These are phyloP conservation scores for Ceratobasidium sp. DNA, from an alignment of 1,284 basidiomycete genomes.

Conservation along the genomic window DNA sequence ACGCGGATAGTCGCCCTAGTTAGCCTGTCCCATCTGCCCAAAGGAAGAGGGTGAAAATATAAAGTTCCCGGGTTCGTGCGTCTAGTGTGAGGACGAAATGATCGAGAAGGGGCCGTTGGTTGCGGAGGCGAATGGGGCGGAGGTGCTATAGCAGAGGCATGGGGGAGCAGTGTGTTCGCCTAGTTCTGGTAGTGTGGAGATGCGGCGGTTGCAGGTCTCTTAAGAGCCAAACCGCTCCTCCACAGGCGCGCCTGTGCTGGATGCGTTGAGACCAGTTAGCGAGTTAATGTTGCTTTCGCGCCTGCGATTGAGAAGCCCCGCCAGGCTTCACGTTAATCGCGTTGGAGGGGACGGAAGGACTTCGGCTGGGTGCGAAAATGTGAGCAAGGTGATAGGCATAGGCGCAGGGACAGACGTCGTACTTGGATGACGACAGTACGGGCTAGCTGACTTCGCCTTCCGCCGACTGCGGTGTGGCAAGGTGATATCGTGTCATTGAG, in stretches of 20 bases:
- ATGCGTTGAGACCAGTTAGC: neutral
- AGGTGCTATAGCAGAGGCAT: neutral
- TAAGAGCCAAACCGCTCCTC: neutral
- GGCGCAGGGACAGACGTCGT: neutral
- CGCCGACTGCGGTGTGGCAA: no score
- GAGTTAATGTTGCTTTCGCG: no score
- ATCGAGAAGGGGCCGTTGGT: no score
- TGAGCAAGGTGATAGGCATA: neutral
- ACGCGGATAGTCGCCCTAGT: slow-evolving; percentile 5
- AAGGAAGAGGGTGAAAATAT: neutral
- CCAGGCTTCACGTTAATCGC: neutral
- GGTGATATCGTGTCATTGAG: no score
- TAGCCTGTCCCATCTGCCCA: neutral
- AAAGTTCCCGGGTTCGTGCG: neutral
- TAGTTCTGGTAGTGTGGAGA: slow-evolving; percentile 18
- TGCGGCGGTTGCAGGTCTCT: neutral
- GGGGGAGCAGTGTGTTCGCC: slow-evolving; percentile 10
- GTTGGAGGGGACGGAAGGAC: neutral
- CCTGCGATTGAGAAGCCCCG: neutral
- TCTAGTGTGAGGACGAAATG: no score
- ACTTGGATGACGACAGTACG: no score
- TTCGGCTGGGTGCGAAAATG: neutral
- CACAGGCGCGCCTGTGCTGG: neutral
- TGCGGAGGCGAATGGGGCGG: no score
- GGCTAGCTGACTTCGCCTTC: no score